Conservation (phyloP, 352 stramenopile species). For the Phytophthora macrochlamydospora region DNA sequence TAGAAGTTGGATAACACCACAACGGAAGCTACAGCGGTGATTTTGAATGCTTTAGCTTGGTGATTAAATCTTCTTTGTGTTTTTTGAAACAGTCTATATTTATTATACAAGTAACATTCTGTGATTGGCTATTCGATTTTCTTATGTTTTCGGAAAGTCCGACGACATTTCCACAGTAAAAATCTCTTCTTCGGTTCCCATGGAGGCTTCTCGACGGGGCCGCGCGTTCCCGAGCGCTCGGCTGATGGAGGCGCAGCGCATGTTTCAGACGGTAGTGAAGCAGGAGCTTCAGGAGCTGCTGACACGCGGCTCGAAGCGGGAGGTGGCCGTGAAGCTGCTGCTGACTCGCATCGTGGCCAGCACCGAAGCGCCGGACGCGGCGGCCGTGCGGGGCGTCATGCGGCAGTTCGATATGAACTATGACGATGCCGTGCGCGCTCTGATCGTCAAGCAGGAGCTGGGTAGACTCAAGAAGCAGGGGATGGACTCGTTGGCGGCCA, state of each 20-base stretch:
- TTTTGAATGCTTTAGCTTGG: too few species aligned
- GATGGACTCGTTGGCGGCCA: slow-evolving; percentile 84
- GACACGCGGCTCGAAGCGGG: slow-evolving; percentile 50
- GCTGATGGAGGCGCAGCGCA: slow-evolving; percentile 71
- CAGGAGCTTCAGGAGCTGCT: slow-evolving; percentile 79
- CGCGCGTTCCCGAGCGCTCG: slow-evolving; percentile 27
- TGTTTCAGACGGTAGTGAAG: slow-evolving; percentile 83
- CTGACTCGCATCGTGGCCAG: slow-evolving; percentile 77
- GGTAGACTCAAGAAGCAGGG: slow-evolving; percentile 74
- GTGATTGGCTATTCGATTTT: too few species aligned
- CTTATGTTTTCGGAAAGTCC: too few species aligned
- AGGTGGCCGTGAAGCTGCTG: slow-evolving; percentile 77
- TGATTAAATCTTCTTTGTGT: too few species aligned
- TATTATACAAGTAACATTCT: too few species aligned
- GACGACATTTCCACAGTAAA: too few species aligned
- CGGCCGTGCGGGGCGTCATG: slow-evolving; percentile 80
- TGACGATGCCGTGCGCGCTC: slow-evolving; percentile 80
- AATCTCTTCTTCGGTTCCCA: not conserved
- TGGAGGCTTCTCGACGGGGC: slow-evolving; percentile 23
- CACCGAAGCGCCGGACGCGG: slow-evolving; percentile 59
- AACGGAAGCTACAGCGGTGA: too few species aligned
- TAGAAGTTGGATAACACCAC: too few species aligned
- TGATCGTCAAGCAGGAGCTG: slow-evolving; percentile 90
- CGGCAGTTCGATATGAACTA: slow-evolving; percentile 88
- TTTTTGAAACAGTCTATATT: too few species aligned